phyloP scores from a whole-genome alignment of 2,329 filamentous ascomycete genomes.

The Ilyonectria mors-panacis region DNA sequence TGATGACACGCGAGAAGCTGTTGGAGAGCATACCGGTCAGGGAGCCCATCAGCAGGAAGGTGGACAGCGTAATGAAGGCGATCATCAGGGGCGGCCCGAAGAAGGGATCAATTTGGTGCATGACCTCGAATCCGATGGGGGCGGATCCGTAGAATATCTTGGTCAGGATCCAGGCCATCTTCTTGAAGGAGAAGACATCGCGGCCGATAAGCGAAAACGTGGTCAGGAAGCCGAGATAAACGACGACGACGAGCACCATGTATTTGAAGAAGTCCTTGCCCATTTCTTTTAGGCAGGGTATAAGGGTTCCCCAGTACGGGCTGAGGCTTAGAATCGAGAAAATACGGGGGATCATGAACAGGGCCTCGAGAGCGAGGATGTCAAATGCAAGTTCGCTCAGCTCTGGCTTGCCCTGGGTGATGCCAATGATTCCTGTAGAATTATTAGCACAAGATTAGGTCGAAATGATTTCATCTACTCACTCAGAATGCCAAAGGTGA shows the following conservation, averaged over 20 bases:
- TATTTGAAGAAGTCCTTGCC: slow-evolving; percentile 93
- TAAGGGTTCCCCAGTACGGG: slow-evolving; percentile 90
- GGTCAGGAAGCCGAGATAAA: slow-evolving; percentile 91
- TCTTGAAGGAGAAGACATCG: slow-evolving; percentile 72
- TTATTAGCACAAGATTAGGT: slow-evolving; percentile 17
- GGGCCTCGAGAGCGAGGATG: slow-evolving; percentile 87
- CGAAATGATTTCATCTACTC: slow-evolving; percentile 55
- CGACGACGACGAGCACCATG: slow-evolving; percentile 81
- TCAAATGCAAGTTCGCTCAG: slow-evolving; percentile 89
- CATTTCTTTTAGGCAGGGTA: slow-evolving; percentile 95
- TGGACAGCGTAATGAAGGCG: slow-evolving; percentile 83
- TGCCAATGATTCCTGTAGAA: slow-evolving; percentile 50
- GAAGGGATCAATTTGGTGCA: slow-evolving; percentile 71
- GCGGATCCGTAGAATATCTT: slow-evolving; percentile 87
- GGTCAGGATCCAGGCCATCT: slow-evolving; percentile 83
- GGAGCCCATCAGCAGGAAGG: slow-evolving; percentile 84
- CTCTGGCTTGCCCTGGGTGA: slow-evolving; percentile 67
- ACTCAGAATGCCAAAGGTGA: slow-evolving; percentile 81
- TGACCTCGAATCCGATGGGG: slow-evolving; percentile 80
- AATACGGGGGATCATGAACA: slow-evolving; percentile 91
- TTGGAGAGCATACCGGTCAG: slow-evolving; percentile 85
- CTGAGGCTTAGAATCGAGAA: slow-evolving; percentile 90
- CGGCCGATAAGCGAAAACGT: slow-evolving; percentile 87
- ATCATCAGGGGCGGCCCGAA: slow-evolving; percentile 76
- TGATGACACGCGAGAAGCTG: slow-evolving; percentile 77